Percentiles rank a stretch among this genome's conserved stretches.
phyloP scores from a whole-genome alignment of 176 grass and related monocot species.

The Stipa capillata region DNA sequence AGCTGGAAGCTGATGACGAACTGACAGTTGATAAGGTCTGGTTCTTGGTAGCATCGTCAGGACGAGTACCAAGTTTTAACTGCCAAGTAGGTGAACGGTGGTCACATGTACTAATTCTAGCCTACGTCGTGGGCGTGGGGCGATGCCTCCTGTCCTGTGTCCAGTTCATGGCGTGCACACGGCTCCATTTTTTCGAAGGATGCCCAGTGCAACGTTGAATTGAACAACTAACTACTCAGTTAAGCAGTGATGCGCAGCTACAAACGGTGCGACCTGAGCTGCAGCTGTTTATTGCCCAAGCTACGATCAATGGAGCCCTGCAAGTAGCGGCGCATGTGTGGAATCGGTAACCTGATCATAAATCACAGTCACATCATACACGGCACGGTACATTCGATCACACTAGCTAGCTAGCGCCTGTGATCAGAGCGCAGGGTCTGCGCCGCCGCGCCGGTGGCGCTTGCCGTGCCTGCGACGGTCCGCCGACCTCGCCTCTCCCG shows the following conservation, averaged over 20 bases:
- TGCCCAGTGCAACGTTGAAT: not conserved
- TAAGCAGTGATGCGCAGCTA: not conserved
- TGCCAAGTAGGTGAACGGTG: not conserved
- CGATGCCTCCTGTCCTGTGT: too few relatives aligned
- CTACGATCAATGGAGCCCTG: not conserved
- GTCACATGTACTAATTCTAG: too few relatives aligned
- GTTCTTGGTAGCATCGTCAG: not conserved
- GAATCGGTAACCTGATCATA: not conserved
- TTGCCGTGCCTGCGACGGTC: slow-evolving; percentile 34
- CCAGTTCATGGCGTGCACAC: too few relatives aligned
- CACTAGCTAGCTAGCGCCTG: not conserved
- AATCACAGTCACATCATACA: not conserved
- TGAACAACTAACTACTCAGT: not conserved
- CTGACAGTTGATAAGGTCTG: not conserved
- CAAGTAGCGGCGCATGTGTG: not conserved
- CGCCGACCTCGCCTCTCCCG: slow-evolving; percentile 34
- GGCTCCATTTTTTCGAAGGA: too few relatives aligned
- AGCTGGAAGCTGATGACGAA: not conserved
- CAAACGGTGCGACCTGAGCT: not conserved
- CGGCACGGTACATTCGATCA: not conserved
- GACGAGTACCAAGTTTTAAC: not conserved
- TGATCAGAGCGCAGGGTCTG: slow-evolving; percentile 3
- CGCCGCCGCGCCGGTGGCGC: slow-evolving; percentile 33
- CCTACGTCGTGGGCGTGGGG: too few relatives aligned
- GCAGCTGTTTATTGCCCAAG: not conserved